A percentile compares a stretch with the other conserved stretches of the same genome.
phyloP scores from a whole-genome alignment of 2,329 filamentous ascomycete species.

The Ophiostoma piceae region DNA sequence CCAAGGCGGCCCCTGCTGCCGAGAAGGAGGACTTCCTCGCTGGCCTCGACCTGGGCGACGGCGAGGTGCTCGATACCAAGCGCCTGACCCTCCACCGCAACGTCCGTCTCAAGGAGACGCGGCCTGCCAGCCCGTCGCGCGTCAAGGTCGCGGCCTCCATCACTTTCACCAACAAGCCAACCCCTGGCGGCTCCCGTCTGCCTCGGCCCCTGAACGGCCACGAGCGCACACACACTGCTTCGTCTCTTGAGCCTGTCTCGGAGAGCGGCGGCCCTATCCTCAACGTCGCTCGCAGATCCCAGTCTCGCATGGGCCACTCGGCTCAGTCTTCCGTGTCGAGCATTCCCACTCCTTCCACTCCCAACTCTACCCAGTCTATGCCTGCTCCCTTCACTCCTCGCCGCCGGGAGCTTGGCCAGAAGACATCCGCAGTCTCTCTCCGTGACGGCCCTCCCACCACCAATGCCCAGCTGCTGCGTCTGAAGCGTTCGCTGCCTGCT shows the following conservation, averaged over 20 bases:
- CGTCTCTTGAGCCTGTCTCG: conserved; percentile 84
- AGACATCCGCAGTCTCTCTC: conserved; percentile 50
- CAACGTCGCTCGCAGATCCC: conserved; percentile 55
- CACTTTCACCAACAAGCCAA: conserved; percentile 69
- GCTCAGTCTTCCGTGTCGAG: conserved; percentile 63
- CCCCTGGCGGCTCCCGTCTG: conserved; percentile 59
- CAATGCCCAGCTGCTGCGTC: conserved; percentile 57
- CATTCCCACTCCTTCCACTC: conserved; percentile 56
- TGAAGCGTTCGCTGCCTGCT: conserved; percentile 61
- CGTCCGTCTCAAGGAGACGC: conserved; percentile 73
- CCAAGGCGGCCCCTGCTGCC: conserved; percentile 34
- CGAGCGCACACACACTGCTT: conserved; percentile 61
- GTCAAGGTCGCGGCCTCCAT: conserved; percentile 74
- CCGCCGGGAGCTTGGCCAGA: conserved; percentile 54
- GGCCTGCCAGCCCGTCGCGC: conserved; percentile 63
- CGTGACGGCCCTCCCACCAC: conserved; percentile 60
- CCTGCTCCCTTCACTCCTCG: conserved; percentile 54
- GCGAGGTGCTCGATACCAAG: conserved; percentile 70
- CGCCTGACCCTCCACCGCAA: conserved; percentile 88
- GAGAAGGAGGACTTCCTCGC: conserved; percentile 75
- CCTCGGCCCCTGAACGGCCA: conserved; percentile 66
- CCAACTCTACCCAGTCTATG: conserved; percentile 49
- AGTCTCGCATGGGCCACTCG: conserved; percentile 64
- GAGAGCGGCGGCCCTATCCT: conserved; percentile 72
- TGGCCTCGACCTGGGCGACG: conserved; percentile 80